Evolutionary conservation across 192 early-diverging fungal species (phyloP), one percentile per base, ranked within the genome.

Genomic region (Backusella liffmaniae): DNA sequence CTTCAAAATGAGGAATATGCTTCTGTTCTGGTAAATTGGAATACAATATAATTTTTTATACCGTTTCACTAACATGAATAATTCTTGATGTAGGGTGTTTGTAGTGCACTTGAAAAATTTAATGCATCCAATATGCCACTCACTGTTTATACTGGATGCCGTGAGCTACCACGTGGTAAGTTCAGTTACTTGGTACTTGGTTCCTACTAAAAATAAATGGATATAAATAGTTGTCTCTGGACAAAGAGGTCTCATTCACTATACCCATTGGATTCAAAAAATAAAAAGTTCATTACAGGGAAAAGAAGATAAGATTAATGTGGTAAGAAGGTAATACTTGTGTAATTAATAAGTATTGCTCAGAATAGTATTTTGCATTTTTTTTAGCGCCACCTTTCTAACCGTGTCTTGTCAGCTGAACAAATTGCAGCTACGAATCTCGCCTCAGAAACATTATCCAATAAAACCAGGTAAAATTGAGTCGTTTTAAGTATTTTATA

Each of bases 361-460:
- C 12, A 23, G 53, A 59, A 23, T 23, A 26, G 0, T 26, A 21
- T 53, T 53, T 53, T 53, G 23, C 26, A n/a, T n/a, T 62, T 12
- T 62, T 62, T 2, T 62, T 29, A 62, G 56, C 56, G 56, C 26
- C 56, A 62, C 9, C 56, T 62, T 62, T 62, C 56, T 29, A 29
- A 29, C 12, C 56, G 56, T 62, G 56, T 62, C 26, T 62, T 62
- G 56, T 62, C 56, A 62, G 56, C 56, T 62, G 56, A 62, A 62
- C 56, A 62, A 10, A 62, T 23, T 4, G 56, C 56, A 62, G 56
- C 56, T 62, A 62, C 29, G 56, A 62, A 62, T 10, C 56, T 62
- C 56, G 56, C 56, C 29, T 62, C 56, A 62, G 56, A 62, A 29
- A 62, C 56, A 13, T 62, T 62, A 10, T 23, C 56, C 23, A 62